These are phyloP conservation scores for Balakata baccata DNA, from an alignment of 345 rosid species.

Conservation along the genomic window DNA sequence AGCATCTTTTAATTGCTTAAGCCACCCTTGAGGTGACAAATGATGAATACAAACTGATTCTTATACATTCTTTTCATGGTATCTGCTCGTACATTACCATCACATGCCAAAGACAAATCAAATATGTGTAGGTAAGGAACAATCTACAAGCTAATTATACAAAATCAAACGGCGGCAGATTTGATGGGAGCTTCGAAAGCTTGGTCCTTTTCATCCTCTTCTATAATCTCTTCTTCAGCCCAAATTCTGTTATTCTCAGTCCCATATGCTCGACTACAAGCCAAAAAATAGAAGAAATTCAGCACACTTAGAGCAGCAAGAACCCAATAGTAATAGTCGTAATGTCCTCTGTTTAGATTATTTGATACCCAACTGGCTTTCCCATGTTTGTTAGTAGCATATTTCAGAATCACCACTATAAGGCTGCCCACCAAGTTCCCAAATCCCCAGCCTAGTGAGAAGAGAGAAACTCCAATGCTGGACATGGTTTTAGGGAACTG, in stretches of 20 bases:
- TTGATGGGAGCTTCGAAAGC: neutral
- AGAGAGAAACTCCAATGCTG: constrained; percentile 42
- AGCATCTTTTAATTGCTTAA: no score
- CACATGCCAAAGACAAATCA: no score
- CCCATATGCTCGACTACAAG: constrained; percentile 41
- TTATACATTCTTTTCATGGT: no score
- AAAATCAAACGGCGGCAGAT: constrained; percentile 1
- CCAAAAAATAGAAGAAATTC: constrained; percentile 42
- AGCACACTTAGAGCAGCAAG: constrained; percentile 29
- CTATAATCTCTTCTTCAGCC: constrained; percentile 31
- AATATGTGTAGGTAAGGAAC: no score
- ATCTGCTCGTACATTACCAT: no score
- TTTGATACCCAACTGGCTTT: constrained; percentile 43
- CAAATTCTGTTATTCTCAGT: constrained; percentile 26
- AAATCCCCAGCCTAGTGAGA: constrained; percentile 30
- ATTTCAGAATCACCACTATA: constrained; percentile 24
- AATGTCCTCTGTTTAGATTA: constrained; percentile 43
- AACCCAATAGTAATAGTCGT: constrained; percentile 57
- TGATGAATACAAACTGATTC: no score
- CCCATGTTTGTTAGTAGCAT: constrained; percentile 20
- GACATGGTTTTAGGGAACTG: constrained; percentile 55
- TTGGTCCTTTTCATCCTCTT: constrained; percentile 10
- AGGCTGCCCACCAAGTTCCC: constrained; percentile 43
- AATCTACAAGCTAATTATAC: no score
- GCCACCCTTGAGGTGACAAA: no score